Conservation (phyloP, 2,329 filamentous ascomycete genomes). For the Coniosporium tulheliwenetii region DNA sequence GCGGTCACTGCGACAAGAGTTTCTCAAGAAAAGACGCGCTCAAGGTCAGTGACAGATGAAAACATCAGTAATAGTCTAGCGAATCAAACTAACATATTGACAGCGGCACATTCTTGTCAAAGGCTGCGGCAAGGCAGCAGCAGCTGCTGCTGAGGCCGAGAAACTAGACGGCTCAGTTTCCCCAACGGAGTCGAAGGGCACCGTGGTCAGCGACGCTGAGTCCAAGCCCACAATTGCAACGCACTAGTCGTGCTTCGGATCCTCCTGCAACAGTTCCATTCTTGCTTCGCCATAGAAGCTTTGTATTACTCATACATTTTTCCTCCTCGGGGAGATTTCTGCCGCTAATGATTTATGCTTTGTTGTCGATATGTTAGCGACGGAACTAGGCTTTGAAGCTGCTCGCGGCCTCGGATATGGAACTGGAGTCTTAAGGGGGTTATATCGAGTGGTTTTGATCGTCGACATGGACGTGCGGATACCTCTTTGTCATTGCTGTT, state of each 20-base stretch:
- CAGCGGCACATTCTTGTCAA: slow-evolving; percentile 54
- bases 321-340: no score
- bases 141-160: slow-evolving; percentile 15
- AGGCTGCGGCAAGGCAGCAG: slow-evolving; percentile 42
- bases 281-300: no score
- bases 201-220: slow-evolving; percentile 5
- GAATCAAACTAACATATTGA: slow-evolving; percentile 10
- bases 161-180: slow-evolving; percentile 19
- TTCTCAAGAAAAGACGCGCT: slow-evolving; percentile 94
- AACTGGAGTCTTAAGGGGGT: no score
- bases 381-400: no score
- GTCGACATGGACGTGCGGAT: no score
- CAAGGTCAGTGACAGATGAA: slow-evolving; percentile 50
- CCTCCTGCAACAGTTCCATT: no score
- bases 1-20: slow-evolving; percentile 81
- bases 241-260: slow-evolving; percentile 5
- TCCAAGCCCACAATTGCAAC: slow-evolving; percentile 8
- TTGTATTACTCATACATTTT: no score
- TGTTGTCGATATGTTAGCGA: no score
- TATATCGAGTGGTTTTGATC: no score
- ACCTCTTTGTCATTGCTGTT: no score
- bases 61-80: neutral
- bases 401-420: no score
- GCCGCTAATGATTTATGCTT: no score
- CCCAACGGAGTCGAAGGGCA: slow-evolving; percentile 15